Conservation (phyloP, 768 basidiomycete genomes). For the Infundibulicybe gibba region DNA sequence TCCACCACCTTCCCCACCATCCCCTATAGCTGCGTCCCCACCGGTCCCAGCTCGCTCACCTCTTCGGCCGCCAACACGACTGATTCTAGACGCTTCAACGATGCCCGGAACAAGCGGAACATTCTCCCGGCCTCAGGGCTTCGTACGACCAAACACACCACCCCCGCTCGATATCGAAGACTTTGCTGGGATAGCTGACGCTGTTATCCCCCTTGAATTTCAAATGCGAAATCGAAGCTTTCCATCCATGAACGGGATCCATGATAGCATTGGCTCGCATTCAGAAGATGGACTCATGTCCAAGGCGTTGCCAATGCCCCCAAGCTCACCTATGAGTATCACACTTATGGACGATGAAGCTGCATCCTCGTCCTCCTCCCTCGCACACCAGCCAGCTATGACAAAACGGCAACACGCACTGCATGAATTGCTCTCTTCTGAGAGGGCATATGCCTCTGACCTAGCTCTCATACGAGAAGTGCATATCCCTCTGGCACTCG, state of each 20-base stretch:
- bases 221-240: conserved; percentile 24
- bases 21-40: conserved; percentile 25
- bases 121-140: conserved; percentile 6
- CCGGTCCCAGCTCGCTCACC: conserved; percentile 32
- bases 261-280: conserved; percentile 17
- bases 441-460: conserved; percentile 82
- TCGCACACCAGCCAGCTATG: conserved; percentile 27
- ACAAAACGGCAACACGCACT: conserved; percentile 78
- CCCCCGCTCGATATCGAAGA: conserved; percentile 20
- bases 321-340: conserved; percentile 22
- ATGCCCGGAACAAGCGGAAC: conserved; percentile 6
- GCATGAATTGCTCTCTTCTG: conserved; percentile 73
- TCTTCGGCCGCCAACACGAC: conserved; percentile 27
- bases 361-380: conserved; percentile 17
- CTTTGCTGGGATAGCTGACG: conserved; percentile 19
- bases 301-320: conserved; percentile 19
- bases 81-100: conserved; percentile 11
- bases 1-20: conserved; percentile 11
- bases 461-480: conserved; percentile 74
- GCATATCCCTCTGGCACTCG: conserved; percentile 76
- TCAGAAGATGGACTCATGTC: conserved; percentile 10
- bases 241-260: conserved; percentile 17
- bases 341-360: conserved; percentile 19
- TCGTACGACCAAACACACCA: conserved; percentile 15
- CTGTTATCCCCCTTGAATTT: conserved; percentile 12